Base-by-base conservation (phyloP, 2,329 filamentous ascomycete genomes). In the Fusarium penzigii region DNA sequence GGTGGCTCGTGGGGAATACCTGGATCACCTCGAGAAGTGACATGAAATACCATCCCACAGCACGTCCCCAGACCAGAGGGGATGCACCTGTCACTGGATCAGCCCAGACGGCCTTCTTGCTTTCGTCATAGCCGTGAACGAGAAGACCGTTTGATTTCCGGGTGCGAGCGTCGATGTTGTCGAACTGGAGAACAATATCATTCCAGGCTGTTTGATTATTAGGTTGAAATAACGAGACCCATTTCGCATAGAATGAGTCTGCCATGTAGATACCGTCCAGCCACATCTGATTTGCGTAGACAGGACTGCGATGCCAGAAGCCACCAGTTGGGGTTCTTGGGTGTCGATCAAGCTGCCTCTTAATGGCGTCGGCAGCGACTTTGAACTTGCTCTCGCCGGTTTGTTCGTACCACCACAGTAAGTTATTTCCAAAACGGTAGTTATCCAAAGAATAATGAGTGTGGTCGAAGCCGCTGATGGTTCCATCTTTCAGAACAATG, bases 281-380 rank as follows among this genome's bases (percentile, higher is more conserved):
- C 79, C 81, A 83, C 80, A 82, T 82, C 62, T 83, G 77, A 52
- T 81, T 73, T 17, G 70, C 70, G 55, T 80, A 81, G 3, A 70
- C 65, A 39, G 75, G 66, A 14, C 70, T 62, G 1, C 64, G 58
- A 52, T 83, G 80, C 77, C 79, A 83, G 66, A 83, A 78, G 0
- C 80, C 80, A 5, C 80, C 80, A 0, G 69, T 63, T 0, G 74
- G 64, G 1, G 76, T 83, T 17, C 79, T 71, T 3, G 78, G 78
- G 52, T 80, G 78, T 17, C 69, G 65, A 51, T 80, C 64, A 3
- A 83, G 60, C 56, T 78, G 75, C 13, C 65, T 58, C 12, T 76
- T 70, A 40, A 83, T 69, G 3, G 68, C 67, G 7, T 72, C 72
- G 1, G 78, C 77, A 0, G 80, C 80, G 7, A 65, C 64, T 59